A percentile compares a stretch with the other conserved stretches of the same genome.
These are phyloP conservation scores for Kwoniella pini DNA, from an alignment of 768 basidiomycete species.

Conservation along the genomic window DNA sequence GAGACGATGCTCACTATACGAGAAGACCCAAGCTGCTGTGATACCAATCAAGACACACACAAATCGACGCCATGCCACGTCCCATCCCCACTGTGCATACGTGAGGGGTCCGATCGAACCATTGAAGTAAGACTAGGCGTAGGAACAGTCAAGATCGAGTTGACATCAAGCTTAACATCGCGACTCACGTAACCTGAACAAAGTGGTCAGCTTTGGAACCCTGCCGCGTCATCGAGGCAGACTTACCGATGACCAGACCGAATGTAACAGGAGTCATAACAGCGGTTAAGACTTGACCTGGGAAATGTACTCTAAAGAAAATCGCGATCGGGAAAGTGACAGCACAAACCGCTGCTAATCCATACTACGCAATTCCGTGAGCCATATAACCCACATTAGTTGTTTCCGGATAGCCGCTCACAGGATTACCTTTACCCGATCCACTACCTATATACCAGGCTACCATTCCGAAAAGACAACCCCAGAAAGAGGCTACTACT, in stretches of 20 bases:
- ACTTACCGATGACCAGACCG: constrained; percentile 43
- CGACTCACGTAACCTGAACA: constrained; percentile 29
- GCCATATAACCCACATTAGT: neutral
- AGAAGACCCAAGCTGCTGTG: constrained; percentile 66
- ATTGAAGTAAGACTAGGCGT: constrained; percentile 57
- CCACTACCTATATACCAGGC: constrained; percentile 48
- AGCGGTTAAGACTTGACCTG: constrained; percentile 70
- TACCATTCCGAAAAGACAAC: constrained; percentile 44
- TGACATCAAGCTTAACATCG: constrained; percentile 65
- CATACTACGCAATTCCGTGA: constrained; percentile 57
- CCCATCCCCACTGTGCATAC: constrained; percentile 49
- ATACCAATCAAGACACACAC: constrained; percentile 67
- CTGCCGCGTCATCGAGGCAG: neutral
- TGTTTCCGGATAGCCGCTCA: constrained; percentile 20
- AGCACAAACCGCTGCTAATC: constrained; percentile 67
- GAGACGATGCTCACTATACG: constrained; percentile 16
- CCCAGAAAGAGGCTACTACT: constrained; percentile 48
- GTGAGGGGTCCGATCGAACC: constrained; percentile 55
- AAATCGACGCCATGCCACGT: constrained; percentile 65
- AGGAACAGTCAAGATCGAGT: neutral
- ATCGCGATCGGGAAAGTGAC: constrained; percentile 74
- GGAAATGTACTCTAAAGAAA: constrained; percentile 71
- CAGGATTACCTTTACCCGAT: constrained; percentile 35
- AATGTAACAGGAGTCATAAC: constrained; percentile 55
- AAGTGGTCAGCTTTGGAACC: neutral